Evolutionary conservation across 192 early-diverging fungal genomes (phyloP).

Genomic region (Fimicolochytrium jonesii): DNA sequence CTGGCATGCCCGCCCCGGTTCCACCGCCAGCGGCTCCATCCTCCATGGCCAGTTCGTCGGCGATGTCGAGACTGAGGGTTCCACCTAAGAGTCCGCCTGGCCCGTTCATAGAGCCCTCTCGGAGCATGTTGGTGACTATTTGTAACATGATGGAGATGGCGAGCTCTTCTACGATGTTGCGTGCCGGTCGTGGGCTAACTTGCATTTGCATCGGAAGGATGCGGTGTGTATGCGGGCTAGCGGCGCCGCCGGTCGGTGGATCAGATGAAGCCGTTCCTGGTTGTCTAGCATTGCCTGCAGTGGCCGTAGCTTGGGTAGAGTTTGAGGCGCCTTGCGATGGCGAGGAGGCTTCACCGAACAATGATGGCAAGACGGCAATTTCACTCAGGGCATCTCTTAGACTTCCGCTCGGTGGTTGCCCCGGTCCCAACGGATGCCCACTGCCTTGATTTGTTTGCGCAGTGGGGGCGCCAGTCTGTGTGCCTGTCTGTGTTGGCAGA

Average conservation of each 20-base stretch:
- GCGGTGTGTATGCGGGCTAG: neutral
- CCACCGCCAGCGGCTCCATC: neutral
- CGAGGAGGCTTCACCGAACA: neutral
- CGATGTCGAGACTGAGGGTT: slow-evolving; percentile 17
- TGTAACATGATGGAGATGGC: slow-evolving; percentile 22
- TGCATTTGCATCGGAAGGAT: neutral
- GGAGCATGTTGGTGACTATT: slow-evolving; percentile 20
- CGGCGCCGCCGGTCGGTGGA: neutral
- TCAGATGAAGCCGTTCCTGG: neutral
- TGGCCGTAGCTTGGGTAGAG: neutral
- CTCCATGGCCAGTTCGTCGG: neutral
- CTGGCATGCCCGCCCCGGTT: neutral
- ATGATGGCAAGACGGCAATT: neutral
- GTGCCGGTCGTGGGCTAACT: neutral
- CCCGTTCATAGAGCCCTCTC: slow-evolving; percentile 21
- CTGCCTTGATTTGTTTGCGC: no score
- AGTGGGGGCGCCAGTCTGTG: neutral
- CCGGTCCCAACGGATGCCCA: neutral
- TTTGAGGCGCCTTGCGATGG: neutral
- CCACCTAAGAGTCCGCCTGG: slow-evolving; percentile 22
- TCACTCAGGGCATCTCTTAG: no score
- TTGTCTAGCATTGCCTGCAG: neutral
- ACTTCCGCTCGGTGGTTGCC: neutral
- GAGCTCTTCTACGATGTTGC: slow-evolving; percentile 19
- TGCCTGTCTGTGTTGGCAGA: neutral